Base-by-base conservation (phyloP, 2,329 filamentous ascomycete genomes). In the Talaromyces sp. region DNA sequence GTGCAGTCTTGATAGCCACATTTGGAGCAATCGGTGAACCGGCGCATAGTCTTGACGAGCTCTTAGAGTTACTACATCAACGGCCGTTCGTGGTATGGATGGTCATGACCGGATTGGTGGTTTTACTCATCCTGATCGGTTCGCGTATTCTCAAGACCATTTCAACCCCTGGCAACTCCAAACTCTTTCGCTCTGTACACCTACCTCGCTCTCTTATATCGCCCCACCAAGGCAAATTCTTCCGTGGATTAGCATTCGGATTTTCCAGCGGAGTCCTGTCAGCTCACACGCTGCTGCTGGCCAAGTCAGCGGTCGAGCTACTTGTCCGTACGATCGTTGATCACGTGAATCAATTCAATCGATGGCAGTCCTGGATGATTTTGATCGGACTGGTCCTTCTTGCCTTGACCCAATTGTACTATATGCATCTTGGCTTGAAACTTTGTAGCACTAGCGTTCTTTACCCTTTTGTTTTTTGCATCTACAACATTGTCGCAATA, bases 401-500 rank as follows among this genome's bases (percentile, higher is more conserved):
- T 65, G 93, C 95, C 4, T 83, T 99, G 50, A 90, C 88, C 50
- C 95, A 99, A 76, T 84, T 99, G 5, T 99, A 96, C 78, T 98
- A 96, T 76, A 86, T 99, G 65, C 95, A 99, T 73, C 86, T 91
- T 48, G 95, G 95, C 60, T 83, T 99, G 66, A 96, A 96, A 77
- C 84, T 99, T 59, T 92, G 96, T 75, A 97, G 93, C 61, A 98
- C 95, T 23, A 96, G 92, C 70, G 89, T 98, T 65, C 83, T 99
- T 68, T 99, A 99, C 76, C 95, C 95, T 5, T 88, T 98, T 69
- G 93, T 98, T 42, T 99, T 99, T 78, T 99, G 95, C 82, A 87
- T 98, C 67, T 99, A 98, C 83, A 99, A 99, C 82, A 96, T 99
- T 71, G 93, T 98, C 72, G 95, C 95, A 67, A 99, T 99, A 69